Base-by-base conservation (phyloP, 805 yeast species). In the Barnettozyma wickerhamii region DNA sequence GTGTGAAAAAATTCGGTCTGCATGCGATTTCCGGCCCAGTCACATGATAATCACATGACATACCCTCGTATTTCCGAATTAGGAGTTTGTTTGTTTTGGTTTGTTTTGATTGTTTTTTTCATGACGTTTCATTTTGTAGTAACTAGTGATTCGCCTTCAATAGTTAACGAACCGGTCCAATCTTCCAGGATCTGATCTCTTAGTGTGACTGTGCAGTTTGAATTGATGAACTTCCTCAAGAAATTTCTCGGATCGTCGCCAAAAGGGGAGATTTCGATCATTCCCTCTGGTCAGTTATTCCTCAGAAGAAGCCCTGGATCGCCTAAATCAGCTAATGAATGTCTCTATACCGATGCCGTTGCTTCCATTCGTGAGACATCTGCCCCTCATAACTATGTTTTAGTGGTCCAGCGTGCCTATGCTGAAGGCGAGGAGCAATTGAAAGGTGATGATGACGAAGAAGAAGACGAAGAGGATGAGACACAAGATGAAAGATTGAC, bases 271-370 rank as follows among this genome's bases (percentile, higher is more conserved):
- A 62, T 87, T 24, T 76, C 79, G 9, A 70, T 75, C 53, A 71
- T 93, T 36, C 87, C 95, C 2, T 74, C 83, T 0, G 98, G 97
- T 4, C 82, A 81, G 62, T 71, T 91, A 35, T 84, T 71, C 55
- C 68, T 91, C 33, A 72, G 84, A 14, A 68, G 98, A 36, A 72
- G 85, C 1, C 84, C 85, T 6, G 72, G 71, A 18, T 85, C 95
- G 3, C 96, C 96, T 10, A 87, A 88, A 58, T 90, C 96, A 7
- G 89, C 80, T 19, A 68, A 79, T 27, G 97, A 93, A 61, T 83
- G 90, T 53, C 68, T 88, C 17, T 90, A 79, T 61, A 81, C 78
- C 44, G 95, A 87, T 51, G 90, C 95, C 2, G 78, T 79, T 29
- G 79, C 91, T 12, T 66, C 81, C 3, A 79, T 91, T 36, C 71